Evolutionary conservation across 2,329 filamentous ascomycete genomes (phyloP).

Genomic region (Verticillium nonalfalfae): DNA sequence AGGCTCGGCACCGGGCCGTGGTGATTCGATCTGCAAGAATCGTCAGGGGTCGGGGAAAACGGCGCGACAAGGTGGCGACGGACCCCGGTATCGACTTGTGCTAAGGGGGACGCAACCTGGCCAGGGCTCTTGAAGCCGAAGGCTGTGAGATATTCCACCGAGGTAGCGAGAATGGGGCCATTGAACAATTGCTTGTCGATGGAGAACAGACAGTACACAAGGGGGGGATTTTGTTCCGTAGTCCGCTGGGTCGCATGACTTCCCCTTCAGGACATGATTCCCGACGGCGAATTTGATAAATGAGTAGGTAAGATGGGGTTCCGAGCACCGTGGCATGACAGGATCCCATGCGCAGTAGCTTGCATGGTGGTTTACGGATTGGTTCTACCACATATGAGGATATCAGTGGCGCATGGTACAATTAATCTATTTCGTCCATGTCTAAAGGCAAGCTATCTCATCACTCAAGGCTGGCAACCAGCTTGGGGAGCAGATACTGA

Average conservation of each 20-base stretch:
- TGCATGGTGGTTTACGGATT: background rate
- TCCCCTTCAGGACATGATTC: background rate
- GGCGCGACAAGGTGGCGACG: background rate
- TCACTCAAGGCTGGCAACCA: slow-evolving; percentile 11
- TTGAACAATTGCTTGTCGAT: too few species aligned
- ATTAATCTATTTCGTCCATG: background rate
- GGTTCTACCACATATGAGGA: background rate
- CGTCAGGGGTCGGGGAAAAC: background rate
- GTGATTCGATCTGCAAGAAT: background rate
- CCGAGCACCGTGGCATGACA: background rate
- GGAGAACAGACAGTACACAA: background rate
- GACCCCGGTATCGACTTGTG: background rate
- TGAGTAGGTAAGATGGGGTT: background rate
- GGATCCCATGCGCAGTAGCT: background rate
- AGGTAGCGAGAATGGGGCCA: background rate
- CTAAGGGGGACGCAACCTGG: too few species aligned
- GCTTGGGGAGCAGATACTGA: slow-evolving; percentile 16
- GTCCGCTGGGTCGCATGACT: background rate
- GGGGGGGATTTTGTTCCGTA: background rate
- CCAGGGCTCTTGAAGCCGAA: background rate
- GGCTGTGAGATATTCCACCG: background rate
- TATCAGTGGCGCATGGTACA: background rate
- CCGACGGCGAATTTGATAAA: background rate
- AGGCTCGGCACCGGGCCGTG: background rate
- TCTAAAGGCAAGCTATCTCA: background rate